Evolutionary conservation across 148 eudicot genomes (phyloP).

Genomic region (Drosera capensis): DNA sequence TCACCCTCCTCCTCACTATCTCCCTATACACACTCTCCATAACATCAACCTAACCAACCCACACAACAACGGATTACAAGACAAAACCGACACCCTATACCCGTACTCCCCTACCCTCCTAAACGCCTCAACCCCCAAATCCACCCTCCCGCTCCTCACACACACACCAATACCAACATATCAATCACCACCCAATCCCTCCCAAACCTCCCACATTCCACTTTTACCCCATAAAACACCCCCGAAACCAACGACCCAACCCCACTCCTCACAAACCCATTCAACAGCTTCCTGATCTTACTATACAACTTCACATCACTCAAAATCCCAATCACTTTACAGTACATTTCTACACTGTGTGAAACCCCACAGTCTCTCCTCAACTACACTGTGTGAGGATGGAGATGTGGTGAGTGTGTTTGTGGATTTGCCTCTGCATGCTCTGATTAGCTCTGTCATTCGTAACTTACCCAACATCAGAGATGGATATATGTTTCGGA

Average conservation of each 20-base stretch:
- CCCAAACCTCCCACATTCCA: constrained; percentile 16
- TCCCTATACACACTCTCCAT: constrained; percentile 43
- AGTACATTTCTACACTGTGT: constrained; percentile 24
- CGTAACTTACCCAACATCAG: too few relatives aligned
- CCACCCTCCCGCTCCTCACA: constrained; percentile 23
- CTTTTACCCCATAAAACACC: constrained; percentile 29
- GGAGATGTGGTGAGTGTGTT: too few relatives aligned
- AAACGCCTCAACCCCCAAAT: constrained; percentile 44
- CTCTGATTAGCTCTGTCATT: too few relatives aligned
- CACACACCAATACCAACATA: constrained; percentile 38
- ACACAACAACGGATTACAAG: constrained; percentile 49
- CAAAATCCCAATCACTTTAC: constrained; percentile 24
- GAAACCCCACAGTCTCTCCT: constrained; percentile 18
- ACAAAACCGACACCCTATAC: constrained; percentile 33
- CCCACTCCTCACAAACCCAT: constrained; percentile 23
- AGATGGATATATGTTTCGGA: too few relatives aligned
- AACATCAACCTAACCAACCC: constrained; percentile 24
- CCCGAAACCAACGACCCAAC: constrained; percentile 23
- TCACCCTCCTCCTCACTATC: constrained; percentile 46
- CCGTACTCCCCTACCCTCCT: constrained; percentile 58
- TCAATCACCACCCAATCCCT: constrained; percentile 35
- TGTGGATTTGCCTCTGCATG: too few relatives aligned
- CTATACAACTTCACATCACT: constrained; percentile 23
- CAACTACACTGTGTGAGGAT: too few relatives aligned
- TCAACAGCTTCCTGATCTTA: constrained; percentile 38